Conservation (phyloP, 441 rosid species). For the Euphorbia celastroides region DNA sequence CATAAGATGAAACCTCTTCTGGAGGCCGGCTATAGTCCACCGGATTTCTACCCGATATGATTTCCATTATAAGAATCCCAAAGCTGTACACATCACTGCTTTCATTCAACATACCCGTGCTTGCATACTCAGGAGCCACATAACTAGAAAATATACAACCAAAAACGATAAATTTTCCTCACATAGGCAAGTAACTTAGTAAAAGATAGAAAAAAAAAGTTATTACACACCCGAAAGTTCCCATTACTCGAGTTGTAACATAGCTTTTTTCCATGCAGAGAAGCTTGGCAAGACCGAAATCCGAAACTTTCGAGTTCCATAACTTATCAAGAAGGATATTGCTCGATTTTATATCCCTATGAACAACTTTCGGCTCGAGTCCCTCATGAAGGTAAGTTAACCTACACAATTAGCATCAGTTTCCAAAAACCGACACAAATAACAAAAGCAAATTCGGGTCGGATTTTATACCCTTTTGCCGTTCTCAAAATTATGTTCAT, state of each 20-base stretch:
- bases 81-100: slow-evolving; percentile 88
- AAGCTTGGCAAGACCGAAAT: slow-evolving; percentile 90
- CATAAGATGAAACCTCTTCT: slow-evolving; percentile 48
- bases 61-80: slow-evolving; percentile 87
- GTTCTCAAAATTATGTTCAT: slow-evolving; percentile 77
- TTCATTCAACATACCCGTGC: slow-evolving; percentile 94
- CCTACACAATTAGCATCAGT: slow-evolving; percentile 24
- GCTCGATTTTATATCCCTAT: slow-evolving; percentile 86
- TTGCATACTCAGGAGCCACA: slow-evolving; percentile 94
- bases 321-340: slow-evolving; percentile 84
- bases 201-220: slow-evolving; percentile 5
- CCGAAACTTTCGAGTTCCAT: slow-evolving; percentile 89
- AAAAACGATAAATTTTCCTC: not conserved
- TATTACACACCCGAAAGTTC: slow-evolving; percentile 69
- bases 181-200: not conserved
- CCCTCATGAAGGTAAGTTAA: slow-evolving; percentile 87
- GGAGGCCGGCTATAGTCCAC: slow-evolving; percentile 80
- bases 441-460: not conserved
- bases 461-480: slow-evolving; percentile 59
- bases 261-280: slow-evolving; percentile 73
- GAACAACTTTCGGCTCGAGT: slow-evolving; percentile 92
- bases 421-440: not conserved
- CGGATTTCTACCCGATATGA: slow-evolving; percentile 81
- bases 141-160: slow-evolving; percentile 38
- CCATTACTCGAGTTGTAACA: slow-evolving; percentile 93